Percentiles rank a stretch among this genome's conserved stretches.
Conservation (phyloP, 768 basidiomycete species). For the Xerocomellus chrysenteron region DNA sequence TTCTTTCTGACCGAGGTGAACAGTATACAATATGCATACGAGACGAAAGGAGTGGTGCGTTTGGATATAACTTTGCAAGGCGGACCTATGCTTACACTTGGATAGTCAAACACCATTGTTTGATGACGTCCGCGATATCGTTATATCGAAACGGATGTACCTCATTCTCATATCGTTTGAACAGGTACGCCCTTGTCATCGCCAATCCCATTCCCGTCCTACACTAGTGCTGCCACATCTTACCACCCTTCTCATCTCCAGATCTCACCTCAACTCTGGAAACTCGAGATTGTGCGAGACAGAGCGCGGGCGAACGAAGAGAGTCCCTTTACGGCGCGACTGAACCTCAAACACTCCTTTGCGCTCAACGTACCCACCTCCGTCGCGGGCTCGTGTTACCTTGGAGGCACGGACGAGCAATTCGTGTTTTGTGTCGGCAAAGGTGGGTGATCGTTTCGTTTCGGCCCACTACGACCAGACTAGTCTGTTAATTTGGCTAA, state of each 20-base stretch:
- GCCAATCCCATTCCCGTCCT: not conserved
- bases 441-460: constrained; percentile 39
- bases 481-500: not conserved
- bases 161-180: constrained; percentile 41
- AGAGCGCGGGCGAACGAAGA: constrained; percentile 32
- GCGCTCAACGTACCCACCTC: constrained; percentile 58
- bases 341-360: constrained; percentile 62
- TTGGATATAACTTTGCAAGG: not conserved
- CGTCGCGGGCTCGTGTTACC: constrained; percentile 78
- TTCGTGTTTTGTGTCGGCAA: constrained; percentile 77
- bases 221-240: not conserved
- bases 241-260: constrained; percentile 19
- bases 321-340: constrained; percentile 18
- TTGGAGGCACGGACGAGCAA: constrained; percentile 76
- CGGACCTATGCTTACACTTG: not conserved
- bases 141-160: constrained; percentile 41
- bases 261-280: constrained; percentile 77
- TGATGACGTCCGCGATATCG: constrained; percentile 53
- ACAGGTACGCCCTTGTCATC: constrained; percentile 13
- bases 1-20: constrained; percentile 1
- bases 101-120: constrained; percentile 50
- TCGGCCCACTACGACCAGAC: not conserved
- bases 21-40: constrained; percentile 49
- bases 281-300: constrained; percentile 51
- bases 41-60: constrained; percentile 47